phyloP scores from a whole-genome alignment of 2,329 filamentous ascomycete species.

The Geosmithia morbida region DNA sequence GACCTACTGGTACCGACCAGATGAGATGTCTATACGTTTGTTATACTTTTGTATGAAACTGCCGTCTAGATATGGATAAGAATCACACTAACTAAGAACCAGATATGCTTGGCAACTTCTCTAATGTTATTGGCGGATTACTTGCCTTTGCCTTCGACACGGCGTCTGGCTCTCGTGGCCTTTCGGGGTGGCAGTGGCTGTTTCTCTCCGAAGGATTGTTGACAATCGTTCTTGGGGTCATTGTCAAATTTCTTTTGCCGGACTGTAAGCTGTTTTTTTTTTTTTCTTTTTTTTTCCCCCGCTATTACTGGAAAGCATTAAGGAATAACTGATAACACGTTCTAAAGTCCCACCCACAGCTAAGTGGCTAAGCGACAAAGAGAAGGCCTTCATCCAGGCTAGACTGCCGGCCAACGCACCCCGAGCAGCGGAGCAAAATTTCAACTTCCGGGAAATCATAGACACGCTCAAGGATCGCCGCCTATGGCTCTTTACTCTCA shows the following conservation, averaged over 20 bases:
- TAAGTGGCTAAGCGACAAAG: slow-evolving; percentile 26
- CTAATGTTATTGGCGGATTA: slow-evolving; percentile 23
- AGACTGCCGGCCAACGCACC: slow-evolving; percentile 28
- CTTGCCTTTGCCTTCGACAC: slow-evolving; percentile 27
- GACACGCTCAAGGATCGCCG: slow-evolving; percentile 21
- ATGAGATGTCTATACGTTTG: slow-evolving; percentile 28
- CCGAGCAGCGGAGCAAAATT: slow-evolving; percentile 22
- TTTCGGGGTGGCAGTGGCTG: slow-evolving; percentile 18
- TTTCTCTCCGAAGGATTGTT: slow-evolving; percentile 28
- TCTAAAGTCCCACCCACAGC: slow-evolving; percentile 24
- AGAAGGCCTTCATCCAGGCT: slow-evolving; percentile 32
- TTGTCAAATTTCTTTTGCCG: slow-evolving; percentile 36
- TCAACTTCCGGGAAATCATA: slow-evolving; percentile 22
- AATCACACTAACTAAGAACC: neutral
- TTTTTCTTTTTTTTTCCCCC: no score
- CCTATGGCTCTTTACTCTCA: slow-evolving; percentile 29
- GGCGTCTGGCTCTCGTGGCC: slow-evolving; percentile 17
- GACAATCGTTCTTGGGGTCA: slow-evolving; percentile 28
- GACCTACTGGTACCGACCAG: slow-evolving; percentile 31
- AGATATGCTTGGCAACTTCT: slow-evolving; percentile 24
- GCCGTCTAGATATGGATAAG: neutral
- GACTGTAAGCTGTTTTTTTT: slow-evolving; percentile 26
- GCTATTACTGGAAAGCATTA: no score
- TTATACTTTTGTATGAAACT: slow-evolving; percentile 25
- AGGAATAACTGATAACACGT: slow-evolving; percentile 19